Base-by-base conservation (phyloP, 768 basidiomycete species). In the Nidularia pulvinata region DNA sequence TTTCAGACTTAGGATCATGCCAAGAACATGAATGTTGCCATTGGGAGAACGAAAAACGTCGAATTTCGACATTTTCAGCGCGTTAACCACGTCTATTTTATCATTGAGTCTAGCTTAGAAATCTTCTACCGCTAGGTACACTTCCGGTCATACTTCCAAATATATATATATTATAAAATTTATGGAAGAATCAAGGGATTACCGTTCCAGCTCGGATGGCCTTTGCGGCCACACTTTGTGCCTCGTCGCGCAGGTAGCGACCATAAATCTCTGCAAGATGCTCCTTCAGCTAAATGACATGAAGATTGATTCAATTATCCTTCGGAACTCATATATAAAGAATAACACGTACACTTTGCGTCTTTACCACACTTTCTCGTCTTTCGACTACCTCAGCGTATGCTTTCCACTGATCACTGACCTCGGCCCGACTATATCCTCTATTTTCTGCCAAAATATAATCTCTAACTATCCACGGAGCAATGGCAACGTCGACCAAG, bases 171-270 rank as follows among this genome's bases (percentile, higher is more conserved):
- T 19, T 9, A 14, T 11, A 46, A 10, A 14, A 11, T 46, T 37
- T 13, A 36, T 22, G 35, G 3, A 6, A 25, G 30, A 33, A 46
- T 66, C 59, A 75, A 48, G 77, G 81, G 62, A 82, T 66, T 6
- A 56, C 52, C 54, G 68, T 65, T 4, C 80, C 79, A 30, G 70
- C 72, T 46, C 80, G 70, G 10, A 74, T 75, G 5, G 80, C 82
- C 55, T 79, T 81, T 0, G 81, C 81, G 33, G 73, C 76, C 49
- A 79, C 80, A 54, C 80, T 78, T 62, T 80, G 75, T 2, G 81
- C 77, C 57, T 84, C 81, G 57, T 87, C 76, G 6, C 75, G 74
- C 39, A 86, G 67, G 61, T 84, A 87, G 3, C 83, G 75, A 6
- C 70, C 76, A 55, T 81, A 81, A 1, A 85, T 46, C 45, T 46